phyloP scores from a whole-genome alignment of 805 yeast species.

The Trichomonascus vanleenenianus region DNA sequence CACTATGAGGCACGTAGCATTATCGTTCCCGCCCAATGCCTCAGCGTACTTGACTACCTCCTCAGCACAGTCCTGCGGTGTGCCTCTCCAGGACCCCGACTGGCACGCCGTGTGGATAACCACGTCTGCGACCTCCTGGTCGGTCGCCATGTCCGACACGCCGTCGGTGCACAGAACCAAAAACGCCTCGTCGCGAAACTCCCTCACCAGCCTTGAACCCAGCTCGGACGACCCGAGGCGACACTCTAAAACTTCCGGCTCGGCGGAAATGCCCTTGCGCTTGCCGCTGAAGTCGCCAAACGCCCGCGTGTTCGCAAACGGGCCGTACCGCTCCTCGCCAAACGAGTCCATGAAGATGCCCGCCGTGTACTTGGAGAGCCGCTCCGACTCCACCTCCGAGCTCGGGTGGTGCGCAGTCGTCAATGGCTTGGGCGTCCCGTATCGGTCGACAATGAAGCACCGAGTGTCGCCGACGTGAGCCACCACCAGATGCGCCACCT shows the following conservation, averaged over 20 bases:
- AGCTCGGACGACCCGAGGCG: slow-evolving; percentile 44
- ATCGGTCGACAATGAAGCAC: slow-evolving; percentile 73
- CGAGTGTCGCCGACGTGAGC: slow-evolving; percentile 94
- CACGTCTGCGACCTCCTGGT: slow-evolving; percentile 87
- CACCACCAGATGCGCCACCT: slow-evolving; percentile 59
- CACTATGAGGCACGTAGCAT: slow-evolving; percentile 85
- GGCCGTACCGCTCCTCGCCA: slow-evolving; percentile 80
- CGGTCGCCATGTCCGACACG: slow-evolving; percentile 67
- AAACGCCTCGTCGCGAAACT: slow-evolving; percentile 78
- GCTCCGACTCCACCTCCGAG: slow-evolving; percentile 63
- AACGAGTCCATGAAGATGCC: slow-evolving; percentile 76
- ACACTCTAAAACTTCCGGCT: slow-evolving; percentile 75
- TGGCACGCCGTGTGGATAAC: slow-evolving; percentile 53
- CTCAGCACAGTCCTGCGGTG: slow-evolving; percentile 79
- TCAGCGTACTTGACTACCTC: slow-evolving; percentile 80
- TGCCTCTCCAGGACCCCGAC: slow-evolving; percentile 57
- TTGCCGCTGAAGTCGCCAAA: slow-evolving; percentile 86
- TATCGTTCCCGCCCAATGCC: slow-evolving; percentile 86
- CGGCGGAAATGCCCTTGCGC: slow-evolving; percentile 79
- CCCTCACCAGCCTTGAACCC: slow-evolving; percentile 1
- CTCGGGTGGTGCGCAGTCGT: slow-evolving; percentile 84
- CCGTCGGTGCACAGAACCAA: slow-evolving; percentile 84
- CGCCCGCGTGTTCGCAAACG: slow-evolving; percentile 85
- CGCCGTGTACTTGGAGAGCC: slow-evolving; percentile 58
- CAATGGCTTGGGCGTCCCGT: slow-evolving; percentile 71